Evolutionary conservation across 805 yeast species (phyloP).

Genomic region (Ogataea polymorpha): DNA sequence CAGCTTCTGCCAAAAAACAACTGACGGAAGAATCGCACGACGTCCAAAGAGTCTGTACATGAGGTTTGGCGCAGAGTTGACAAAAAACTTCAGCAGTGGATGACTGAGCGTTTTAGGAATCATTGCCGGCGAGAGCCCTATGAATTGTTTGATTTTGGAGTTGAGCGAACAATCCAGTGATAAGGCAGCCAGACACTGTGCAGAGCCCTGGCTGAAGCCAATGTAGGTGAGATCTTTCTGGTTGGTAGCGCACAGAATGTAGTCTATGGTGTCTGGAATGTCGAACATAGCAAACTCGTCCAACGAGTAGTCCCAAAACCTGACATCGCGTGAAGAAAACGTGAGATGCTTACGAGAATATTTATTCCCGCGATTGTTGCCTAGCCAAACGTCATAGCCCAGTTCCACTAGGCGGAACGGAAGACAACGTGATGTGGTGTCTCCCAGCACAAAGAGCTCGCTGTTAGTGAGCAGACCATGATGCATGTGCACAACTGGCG

Average conservation of each 20-base stretch:
- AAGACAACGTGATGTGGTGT: conserved; percentile 44
- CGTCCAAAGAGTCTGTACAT: conserved; percentile 72
- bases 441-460: conserved; percentile 56
- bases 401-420: conserved; percentile 73
- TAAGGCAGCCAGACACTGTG: conserved; percentile 85
- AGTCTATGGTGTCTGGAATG: conserved; percentile 79
- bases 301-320: conserved; percentile 86
- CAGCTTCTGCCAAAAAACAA: conserved; percentile 52
- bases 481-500: conserved; percentile 69
- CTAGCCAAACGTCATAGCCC: conserved; percentile 94
- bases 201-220: conserved; percentile 93
- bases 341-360: conserved; percentile 75
- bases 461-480: conserved; percentile 88
- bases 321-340: conserved; percentile 36
- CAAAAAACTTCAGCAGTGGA: conserved; percentile 42
- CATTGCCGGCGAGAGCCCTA: conserved; percentile 92
- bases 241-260: conserved; percentile 54
- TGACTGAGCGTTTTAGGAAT: conserved; percentile 78
- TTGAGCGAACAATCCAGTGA: conserved; percentile 65
- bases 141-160: conserved; percentile 49
- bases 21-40: conserved; percentile 70
- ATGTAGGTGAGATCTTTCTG: conserved; percentile 55
- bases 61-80: conserved; percentile 72
- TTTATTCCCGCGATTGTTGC: conserved; percentile 88
- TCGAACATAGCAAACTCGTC: conserved; percentile 92